A percentile compares a stretch with the other conserved stretches of the same genome.
Conservation (phyloP, 2,329 filamentous ascomycete species). For the Sporothrix curviconia region DNA sequence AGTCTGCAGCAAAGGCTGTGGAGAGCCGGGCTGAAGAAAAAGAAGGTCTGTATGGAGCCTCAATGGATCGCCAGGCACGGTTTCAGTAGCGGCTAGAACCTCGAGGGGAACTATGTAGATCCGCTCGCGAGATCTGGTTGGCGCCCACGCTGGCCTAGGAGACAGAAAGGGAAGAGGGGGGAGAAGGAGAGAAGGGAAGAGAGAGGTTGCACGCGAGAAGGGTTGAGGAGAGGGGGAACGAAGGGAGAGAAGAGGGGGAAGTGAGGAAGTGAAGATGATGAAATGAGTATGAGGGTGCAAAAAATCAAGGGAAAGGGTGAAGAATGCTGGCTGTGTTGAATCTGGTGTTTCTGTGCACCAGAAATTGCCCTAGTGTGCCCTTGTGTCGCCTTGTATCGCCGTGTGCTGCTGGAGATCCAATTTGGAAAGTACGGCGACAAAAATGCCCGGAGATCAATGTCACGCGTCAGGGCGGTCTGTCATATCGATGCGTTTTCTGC, state of each 20-base stretch:
- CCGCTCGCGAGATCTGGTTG: conserved; percentile 3
- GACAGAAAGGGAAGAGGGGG: not conserved
- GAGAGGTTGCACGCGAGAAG: no score
- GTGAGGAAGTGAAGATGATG: not conserved
- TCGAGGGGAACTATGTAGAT: conserved; percentile 1
- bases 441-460: conserved; percentile 7
- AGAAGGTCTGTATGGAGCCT: not conserved
- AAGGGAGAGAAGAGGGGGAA: not conserved
- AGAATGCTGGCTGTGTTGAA: conserved; percentile 5
- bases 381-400: not conserved
- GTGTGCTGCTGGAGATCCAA: conserved; percentile 5
- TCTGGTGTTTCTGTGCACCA: not conserved
- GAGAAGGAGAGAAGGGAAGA: not conserved
- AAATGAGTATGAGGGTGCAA: not conserved
- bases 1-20: not conserved
- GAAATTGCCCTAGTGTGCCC: conserved; percentile 6
- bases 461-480: conserved; percentile 9
- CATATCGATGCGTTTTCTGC: not conserved
- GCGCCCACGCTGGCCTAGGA: not conserved
- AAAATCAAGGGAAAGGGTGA: not conserved
- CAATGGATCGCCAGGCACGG: conserved; percentile 10
- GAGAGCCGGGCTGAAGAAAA: not conserved
- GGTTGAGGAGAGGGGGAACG: not conserved
- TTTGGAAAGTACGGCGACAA: conserved; percentile 8
- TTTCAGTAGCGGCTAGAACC: not conserved